phyloP scores from a whole-genome alignment of 139 green algal genomes.

The Nannochloris sp. region DNA sequence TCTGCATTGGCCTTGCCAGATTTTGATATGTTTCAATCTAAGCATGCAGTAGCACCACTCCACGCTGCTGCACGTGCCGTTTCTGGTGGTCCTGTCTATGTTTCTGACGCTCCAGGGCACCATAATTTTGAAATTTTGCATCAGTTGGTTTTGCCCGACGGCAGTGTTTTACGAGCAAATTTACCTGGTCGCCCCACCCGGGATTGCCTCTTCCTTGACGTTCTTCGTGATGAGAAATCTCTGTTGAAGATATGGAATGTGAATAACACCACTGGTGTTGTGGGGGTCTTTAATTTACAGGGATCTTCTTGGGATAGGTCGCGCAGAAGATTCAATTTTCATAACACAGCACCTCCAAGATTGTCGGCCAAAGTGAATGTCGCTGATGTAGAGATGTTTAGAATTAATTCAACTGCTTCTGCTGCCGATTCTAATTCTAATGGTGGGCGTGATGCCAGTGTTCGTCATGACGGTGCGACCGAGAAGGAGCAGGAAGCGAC shows the following conservation, averaged over 20 bases:
- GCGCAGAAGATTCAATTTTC: constrained; percentile 57
- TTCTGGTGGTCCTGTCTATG: constrained; percentile 67
- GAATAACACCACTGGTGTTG: constrained; percentile 53
- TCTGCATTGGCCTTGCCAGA: constrained; percentile 41
- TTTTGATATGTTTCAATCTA: constrained; percentile 4
- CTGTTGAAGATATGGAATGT: constrained; percentile 79
- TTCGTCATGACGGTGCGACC: too few relatives aligned
- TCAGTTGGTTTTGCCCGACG: constrained; percentile 63
- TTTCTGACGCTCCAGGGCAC: constrained; percentile 73
- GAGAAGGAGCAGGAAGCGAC: too few relatives aligned
- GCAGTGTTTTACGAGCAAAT: constrained; percentile 48
- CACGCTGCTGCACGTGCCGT: constrained; percentile 46
- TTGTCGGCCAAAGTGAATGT: constrained; percentile 27
- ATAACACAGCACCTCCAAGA: constrained; percentile 36
- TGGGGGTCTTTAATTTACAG: constrained; percentile 86
- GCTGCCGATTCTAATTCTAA: not conserved
- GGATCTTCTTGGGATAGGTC: constrained; percentile 73
- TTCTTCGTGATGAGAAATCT: constrained; percentile 60
- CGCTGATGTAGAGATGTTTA: constrained; percentile 51
- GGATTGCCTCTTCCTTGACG: constrained; percentile 84
- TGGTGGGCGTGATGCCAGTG: too few relatives aligned
- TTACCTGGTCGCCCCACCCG: constrained; percentile 80
- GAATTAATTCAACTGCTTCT: not conserved
- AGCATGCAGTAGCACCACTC: not conserved
- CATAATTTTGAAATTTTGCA: constrained; percentile 77